Evolutionary conservation across 140 eudicot species (phyloP).

Genomic region (Flaveria floridana): DNA sequence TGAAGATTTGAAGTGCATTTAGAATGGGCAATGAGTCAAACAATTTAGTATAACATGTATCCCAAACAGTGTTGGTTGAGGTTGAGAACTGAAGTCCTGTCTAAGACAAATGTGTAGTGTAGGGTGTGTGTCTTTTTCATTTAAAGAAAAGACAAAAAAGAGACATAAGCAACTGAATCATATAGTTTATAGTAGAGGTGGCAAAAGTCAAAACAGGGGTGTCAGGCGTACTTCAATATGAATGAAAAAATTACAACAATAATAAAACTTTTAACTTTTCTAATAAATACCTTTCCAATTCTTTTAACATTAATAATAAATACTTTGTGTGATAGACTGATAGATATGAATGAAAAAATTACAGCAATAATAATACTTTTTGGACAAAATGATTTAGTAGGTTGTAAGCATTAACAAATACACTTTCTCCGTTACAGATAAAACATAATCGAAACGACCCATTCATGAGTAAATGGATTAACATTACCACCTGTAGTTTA

Average conservation of each 20-base stretch:
- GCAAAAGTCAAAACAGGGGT: too few relatives aligned
- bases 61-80: background rate
- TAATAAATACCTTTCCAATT: background rate
- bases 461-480: background rate
- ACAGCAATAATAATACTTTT: background rate
- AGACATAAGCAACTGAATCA: slow-evolving; percentile 18
- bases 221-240: too few relatives aligned
- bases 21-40: too few relatives aligned
- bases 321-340: background rate
- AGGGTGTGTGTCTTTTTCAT: background rate
- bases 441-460: background rate
- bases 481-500: background rate
- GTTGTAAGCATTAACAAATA: background rate
- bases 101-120: background rate
- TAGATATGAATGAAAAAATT: background rate
- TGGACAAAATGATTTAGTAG: background rate
- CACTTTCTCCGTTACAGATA: background rate
- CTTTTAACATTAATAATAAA: background rate
- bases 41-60: background rate
- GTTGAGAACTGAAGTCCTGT: background rate
- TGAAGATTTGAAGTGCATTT: background rate
- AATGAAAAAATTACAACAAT: too few relatives aligned
- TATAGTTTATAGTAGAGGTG: slow-evolving; percentile 8
- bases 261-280: too few relatives aligned
- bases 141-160: background rate